phyloP scores from a whole-genome alignment of 148 eudicot species.

The Amaranthus palmeri region DNA sequence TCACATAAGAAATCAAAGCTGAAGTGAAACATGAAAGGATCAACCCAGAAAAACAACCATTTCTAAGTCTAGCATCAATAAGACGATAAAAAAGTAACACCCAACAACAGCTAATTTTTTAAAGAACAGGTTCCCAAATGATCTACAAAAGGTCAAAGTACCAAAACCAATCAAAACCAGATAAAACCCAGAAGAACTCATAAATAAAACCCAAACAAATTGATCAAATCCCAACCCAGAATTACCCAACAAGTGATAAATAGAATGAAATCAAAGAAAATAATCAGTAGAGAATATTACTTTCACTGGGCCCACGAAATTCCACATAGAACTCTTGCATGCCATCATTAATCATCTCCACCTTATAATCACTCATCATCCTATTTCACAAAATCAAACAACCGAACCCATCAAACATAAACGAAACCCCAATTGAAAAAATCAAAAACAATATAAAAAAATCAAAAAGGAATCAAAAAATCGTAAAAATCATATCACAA shows the following conservation, averaged over 20 bases:
- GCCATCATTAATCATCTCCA: constrained; percentile 90
- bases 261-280: not conserved
- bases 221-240: not conserved
- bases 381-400: constrained; percentile 26
- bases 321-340: constrained; percentile 90
- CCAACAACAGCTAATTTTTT: not conserved
- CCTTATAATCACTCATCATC: constrained; percentile 99
- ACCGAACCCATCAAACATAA: constrained; percentile 1
- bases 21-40: not conserved
- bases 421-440: not conserved
- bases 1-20: not conserved
- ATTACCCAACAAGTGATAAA: not conserved
- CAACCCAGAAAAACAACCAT: not conserved
- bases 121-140: not conserved
- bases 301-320: constrained; percentile 82
- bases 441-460: not conserved
- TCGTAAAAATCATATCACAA: not conserved
- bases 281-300: constrained; percentile 35
- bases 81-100: not conserved
- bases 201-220: not conserved
- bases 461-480: not conserved
- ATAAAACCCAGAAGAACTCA: constrained; percentile 13
- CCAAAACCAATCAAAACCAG: constrained; percentile 23
- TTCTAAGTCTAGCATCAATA: constrained; percentile 8
- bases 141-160: constrained; percentile 16